Evolutionary conservation across 192 early-diverging fungal genomes (phyloP), one percentile per base, ranked within the genome.

Genomic region (Thamnidium elegans): DNA sequence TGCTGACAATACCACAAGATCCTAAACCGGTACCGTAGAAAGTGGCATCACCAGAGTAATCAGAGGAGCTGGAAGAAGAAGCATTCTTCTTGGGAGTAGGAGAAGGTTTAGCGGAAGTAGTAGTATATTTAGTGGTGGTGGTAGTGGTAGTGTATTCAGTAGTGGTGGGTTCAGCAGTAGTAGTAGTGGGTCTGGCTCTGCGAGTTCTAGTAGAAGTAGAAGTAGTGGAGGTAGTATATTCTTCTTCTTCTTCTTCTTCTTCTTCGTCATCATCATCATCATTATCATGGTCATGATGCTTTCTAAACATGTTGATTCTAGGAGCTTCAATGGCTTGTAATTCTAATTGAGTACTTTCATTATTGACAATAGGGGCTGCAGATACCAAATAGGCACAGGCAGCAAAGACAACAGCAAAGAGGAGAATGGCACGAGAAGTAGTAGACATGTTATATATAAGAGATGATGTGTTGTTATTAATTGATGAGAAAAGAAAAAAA

Each of bases 1-100:
- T 31, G n/a, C 51, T 70, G 7, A n/a, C 32, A 3, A 15, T 34
- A 13, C 72, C 72, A 61, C 68, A 74, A 8, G 62, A 55, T 10
- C 72, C 72, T 1, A 65, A 15, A 31, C 64, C 68, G 7, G 62
- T 56, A 10, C 15, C 19, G 17, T 70, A 74, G 4, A 31, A 74
- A 9, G 72, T 74, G 17, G 47, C 66, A 15, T 70, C 63, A 14
- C 68, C 72, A 11, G 50, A 46, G 30, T 44, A 65, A 20, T 47
- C 15, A 15, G 20, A 21, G 0, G 43, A 45, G n/a, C 44, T 26
- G 3, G 45, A 46, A 26, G 20, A n/a, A 3, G 13, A 19, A 13
- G 15, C 17, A 4, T 17, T 17, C 17, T 48, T 19, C 46, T 48
- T 48, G 15, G 17, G 15, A 48, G 46, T 48, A 13, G 17, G 15